A percentile compares a stretch with the other conserved stretches of the same genome.
phyloP scores from a whole-genome alignment of 768 basidiomycete genomes.

The Boletus coccyginus region DNA sequence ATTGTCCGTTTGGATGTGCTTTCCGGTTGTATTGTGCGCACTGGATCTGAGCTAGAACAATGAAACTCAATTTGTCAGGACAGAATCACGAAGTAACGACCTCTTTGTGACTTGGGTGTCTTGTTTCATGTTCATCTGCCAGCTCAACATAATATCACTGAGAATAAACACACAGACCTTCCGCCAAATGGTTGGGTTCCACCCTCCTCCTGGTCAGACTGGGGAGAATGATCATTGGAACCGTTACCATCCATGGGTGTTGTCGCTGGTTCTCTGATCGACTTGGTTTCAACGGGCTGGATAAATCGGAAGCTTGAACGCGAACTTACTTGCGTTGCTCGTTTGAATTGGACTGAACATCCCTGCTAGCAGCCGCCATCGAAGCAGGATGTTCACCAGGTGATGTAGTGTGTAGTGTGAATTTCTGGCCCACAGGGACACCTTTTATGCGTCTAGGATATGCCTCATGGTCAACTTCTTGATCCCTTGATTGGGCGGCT shows the following conservation, averaged over 20 bases:
- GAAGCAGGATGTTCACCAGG: not conserved
- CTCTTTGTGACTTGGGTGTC: not conserved
- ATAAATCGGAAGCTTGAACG: not conserved
- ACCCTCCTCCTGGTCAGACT: not conserved
- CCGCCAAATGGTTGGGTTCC: not conserved
- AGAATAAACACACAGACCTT: not conserved
- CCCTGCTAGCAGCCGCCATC: not conserved
- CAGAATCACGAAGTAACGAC: not conserved
- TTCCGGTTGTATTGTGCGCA: accelerated
- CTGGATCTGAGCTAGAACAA: not conserved
- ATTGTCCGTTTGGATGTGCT: not conserved
- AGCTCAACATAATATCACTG: too few relatives aligned
- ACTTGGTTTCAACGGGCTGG: too few relatives aligned
- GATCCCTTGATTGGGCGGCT: slow-evolving; percentile 5
- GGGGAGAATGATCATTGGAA: not conserved
- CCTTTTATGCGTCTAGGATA: slow-evolving; percentile 18
- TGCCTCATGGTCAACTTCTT: not conserved
- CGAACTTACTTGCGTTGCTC: not conserved
- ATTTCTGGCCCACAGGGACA: not conserved
- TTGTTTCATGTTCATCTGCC: accelerated
- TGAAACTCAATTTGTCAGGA: not conserved
- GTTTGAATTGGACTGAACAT: not conserved
- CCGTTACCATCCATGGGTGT: not conserved
- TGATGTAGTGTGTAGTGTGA: not conserved
- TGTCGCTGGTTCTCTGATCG: too few relatives aligned